Evolutionary conservation across 768 basidiomycete genomes (phyloP), one percentile per base, ranked within the genome.

Genomic region (Psilocybe tampanensis): DNA sequence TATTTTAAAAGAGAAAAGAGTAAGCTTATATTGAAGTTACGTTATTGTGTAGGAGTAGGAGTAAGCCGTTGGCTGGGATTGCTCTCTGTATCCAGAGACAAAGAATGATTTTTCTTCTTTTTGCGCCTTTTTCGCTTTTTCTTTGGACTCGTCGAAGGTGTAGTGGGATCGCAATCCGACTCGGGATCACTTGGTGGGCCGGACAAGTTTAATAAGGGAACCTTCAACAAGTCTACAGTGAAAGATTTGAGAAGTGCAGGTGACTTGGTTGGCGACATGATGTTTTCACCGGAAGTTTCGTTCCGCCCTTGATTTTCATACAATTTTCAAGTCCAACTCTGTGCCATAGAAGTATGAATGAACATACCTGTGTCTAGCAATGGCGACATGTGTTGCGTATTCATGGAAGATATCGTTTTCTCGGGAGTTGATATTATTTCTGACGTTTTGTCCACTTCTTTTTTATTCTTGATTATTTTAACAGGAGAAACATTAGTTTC

Each of bases 91-190:
- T 60, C 56, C 41, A 51, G 17, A 7, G 41, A 50, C 26, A 39
- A 39, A 13, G 56, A 51, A 53, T 69, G 73, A 52, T 72, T 72
- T 63, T 80, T 84, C 71, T 80, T 85, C 64, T 78, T 84, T 64
- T 80, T 84, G 55, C 74, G 77, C 59, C 80, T 74, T 68, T 72
- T 81, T 7, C 81, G 76, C 60, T 76, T 87, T 73, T 82, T 86
- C 65, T 80, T 86, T 32, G 77, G 69, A 60, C 64, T 72, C 18
- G 57, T 57, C 13, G 54, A 57, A 22, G 64, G 56, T 7, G 64
- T 56, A 23, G 52, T 48, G 4, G 41, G 62, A n/a, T 71, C 72
- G 15, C 66, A 65, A 8, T 72, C 75, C 18, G 68, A 71, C 29
- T 73, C 70, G 13, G 64, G 66, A 33, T 71, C 69, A 36, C 68